phyloP scores from a whole-genome alignment of 495 filamentous ascomycete genomes.

The Poronia punctata region DNA sequence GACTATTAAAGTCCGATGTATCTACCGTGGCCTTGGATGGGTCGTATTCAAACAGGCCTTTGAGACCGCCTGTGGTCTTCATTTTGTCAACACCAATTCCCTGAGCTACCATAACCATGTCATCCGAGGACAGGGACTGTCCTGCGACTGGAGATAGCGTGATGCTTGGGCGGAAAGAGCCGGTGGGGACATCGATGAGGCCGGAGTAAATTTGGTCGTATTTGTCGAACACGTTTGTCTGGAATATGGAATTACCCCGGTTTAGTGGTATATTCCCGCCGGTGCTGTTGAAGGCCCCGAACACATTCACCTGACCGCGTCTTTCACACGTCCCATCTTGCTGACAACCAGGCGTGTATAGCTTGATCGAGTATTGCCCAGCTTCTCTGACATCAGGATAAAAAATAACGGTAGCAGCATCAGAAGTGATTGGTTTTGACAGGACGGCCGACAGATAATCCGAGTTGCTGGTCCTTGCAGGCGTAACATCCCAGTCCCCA shows the following conservation, averaged over 20 bases:
- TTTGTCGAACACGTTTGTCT: conserved; percentile 92
- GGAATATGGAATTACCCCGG: conserved; percentile 54
- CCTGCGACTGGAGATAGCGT: conserved; percentile 64
- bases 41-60: conserved; percentile 87
- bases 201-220: conserved; percentile 87
- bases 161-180: conserved; percentile 71
- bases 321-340: conserved; percentile 68
- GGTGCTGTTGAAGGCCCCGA: conserved; percentile 55
- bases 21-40: conserved; percentile 54
- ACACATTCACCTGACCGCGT: conserved; percentile 75
- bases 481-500: conserved; percentile 65
- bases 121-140: conserved; percentile 29
- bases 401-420: conserved; percentile 64
- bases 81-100: conserved; percentile 70
- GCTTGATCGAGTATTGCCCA: conserved; percentile 78
- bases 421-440: conserved; percentile 40
- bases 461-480: conserved; percentile 55
- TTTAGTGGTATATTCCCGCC: conserved; percentile 37
- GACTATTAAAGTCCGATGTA: conserved; percentile 58
- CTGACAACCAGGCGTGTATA: conserved; percentile 87
- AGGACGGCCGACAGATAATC: conserved; percentile 70
- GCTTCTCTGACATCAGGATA: conserved; percentile 79
- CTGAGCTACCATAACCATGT: conserved; percentile 78
- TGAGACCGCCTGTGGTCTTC: conserved; percentile 64
- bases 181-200: conserved; percentile 66